Evolutionary conservation across 495 filamentous ascomycete species (phyloP).

Genomic region (Aspergillus taichungensis): DNA sequence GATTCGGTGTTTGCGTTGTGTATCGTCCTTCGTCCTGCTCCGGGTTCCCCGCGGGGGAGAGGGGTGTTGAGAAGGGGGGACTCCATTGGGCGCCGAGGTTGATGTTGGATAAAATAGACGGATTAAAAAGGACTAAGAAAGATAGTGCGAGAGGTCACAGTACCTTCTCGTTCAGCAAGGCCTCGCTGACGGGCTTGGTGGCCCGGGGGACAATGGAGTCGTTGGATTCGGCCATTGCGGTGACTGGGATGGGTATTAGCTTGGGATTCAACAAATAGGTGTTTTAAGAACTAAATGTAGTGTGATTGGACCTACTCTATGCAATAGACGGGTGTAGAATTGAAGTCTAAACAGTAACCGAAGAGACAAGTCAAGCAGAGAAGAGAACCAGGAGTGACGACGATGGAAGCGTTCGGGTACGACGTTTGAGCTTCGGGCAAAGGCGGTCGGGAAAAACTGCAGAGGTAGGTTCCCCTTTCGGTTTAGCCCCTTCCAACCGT

Average conservation of each 20-base stretch:
- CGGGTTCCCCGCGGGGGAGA: not conserved
- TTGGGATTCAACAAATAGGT: not conserved
- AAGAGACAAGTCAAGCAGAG: slow-evolving; percentile 15
- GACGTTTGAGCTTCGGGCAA: slow-evolving; percentile 25
- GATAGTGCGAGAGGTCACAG: slow-evolving; percentile 1
- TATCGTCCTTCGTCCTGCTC: too few relatives aligned
- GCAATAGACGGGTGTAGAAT: slow-evolving; percentile 6
- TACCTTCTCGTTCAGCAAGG: slow-evolving; percentile 94
- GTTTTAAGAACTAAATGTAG: not conserved
- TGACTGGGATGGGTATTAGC: slow-evolving; percentile 11
- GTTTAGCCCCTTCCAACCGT: not conserved
- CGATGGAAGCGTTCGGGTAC: slow-evolving; percentile 27
- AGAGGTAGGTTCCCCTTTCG: slow-evolving; percentile 16
- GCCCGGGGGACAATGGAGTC: slow-evolving; percentile 42
- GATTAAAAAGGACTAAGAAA: not conserved
- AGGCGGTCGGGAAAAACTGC: slow-evolving; percentile 34
- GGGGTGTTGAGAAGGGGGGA: not conserved
- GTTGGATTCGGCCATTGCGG: slow-evolving; percentile 49
- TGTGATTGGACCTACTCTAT: slow-evolving; percentile 2
- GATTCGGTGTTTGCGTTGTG: too few relatives aligned
- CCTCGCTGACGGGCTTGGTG: slow-evolving; percentile 80
- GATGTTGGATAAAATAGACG: slow-evolving; percentile 13
- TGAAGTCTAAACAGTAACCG: not conserved
- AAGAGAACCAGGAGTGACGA: slow-evolving; percentile 12
- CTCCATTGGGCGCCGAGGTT: not conserved